phyloP scores from a whole-genome alignment of 345 rosid genomes.

The Clausena lansium region DNA sequence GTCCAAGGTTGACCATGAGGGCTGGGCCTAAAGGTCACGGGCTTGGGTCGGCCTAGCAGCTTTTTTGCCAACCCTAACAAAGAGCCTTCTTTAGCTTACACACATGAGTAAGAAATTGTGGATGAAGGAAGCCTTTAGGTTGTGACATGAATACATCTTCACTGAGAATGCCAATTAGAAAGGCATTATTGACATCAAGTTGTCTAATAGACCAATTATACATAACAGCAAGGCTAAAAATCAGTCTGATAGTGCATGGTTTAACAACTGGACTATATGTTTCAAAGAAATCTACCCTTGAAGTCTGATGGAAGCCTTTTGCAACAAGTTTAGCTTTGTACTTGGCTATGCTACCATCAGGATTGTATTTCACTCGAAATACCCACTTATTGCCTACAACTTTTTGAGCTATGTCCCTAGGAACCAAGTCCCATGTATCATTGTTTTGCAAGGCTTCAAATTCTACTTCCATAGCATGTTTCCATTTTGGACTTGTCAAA shows the following conservation, averaged over 20 bases:
- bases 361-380: not conserved
- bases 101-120: not conserved
- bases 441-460: not conserved
- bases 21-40: too few species aligned
- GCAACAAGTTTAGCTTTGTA: not conserved
- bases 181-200: not conserved
- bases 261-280: not conserved
- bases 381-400: not conserved
- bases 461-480: not conserved
- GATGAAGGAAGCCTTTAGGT: not conserved
- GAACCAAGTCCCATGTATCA: not conserved
- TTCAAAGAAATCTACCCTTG: not conserved
- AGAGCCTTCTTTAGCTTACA: not conserved
- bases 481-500: not conserved
- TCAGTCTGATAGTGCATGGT: not conserved
- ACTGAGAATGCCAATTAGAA: not conserved
- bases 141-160: not conserved
- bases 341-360: not conserved
- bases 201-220: not conserved
- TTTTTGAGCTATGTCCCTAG: accelerated
- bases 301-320: not conserved
- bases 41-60: too few species aligned
- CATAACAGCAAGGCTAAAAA: not conserved
- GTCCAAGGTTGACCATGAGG: too few species aligned
- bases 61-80: too few species aligned